phyloP scores from a whole-genome alignment of 371 early-diverging fungal genomes.

The Mucor irregularis region DNA sequence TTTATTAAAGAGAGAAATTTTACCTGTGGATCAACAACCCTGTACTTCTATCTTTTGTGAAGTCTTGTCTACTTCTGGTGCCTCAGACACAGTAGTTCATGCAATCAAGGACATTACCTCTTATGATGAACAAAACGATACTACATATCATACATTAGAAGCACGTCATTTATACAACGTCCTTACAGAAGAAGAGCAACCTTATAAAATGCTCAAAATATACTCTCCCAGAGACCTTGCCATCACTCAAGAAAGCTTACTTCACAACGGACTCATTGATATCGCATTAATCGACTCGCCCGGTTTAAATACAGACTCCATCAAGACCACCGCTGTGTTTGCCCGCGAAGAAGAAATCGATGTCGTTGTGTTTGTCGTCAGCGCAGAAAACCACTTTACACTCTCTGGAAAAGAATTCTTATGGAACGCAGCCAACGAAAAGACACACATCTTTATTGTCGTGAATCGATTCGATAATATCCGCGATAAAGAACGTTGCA shows the following conservation, averaged over 20 bases:
- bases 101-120: constrained; percentile 52
- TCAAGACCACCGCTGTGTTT: constrained; percentile 95
- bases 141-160: constrained; percentile 74
- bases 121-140: background rate
- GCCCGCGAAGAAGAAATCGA: constrained; percentile 98
- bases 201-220: constrained; percentile 88
- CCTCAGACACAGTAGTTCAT: no score
- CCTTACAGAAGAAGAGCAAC: constrained; percentile 60
- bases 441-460: constrained; percentile 97
- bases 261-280: constrained; percentile 93
- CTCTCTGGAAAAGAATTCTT: constrained; percentile 96
- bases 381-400: constrained; percentile 98
- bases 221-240: constrained; percentile 73
- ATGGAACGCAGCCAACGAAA: constrained; percentile 93
- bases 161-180: constrained; percentile 61
- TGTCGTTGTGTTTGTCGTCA: constrained; percentile 97
- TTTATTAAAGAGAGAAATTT: constrained; percentile 80
- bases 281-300: constrained; percentile 97
- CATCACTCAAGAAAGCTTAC: constrained; percentile 65
- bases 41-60: constrained; percentile 95
- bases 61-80: no score
- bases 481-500: constrained; percentile 90
- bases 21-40: constrained; percentile 96
- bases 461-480: constrained; percentile 97
- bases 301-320: constrained; percentile 96